Conservation (phyloP, 2,329 filamentous ascomycete species). For the Akanthomyces muscarius region DNA sequence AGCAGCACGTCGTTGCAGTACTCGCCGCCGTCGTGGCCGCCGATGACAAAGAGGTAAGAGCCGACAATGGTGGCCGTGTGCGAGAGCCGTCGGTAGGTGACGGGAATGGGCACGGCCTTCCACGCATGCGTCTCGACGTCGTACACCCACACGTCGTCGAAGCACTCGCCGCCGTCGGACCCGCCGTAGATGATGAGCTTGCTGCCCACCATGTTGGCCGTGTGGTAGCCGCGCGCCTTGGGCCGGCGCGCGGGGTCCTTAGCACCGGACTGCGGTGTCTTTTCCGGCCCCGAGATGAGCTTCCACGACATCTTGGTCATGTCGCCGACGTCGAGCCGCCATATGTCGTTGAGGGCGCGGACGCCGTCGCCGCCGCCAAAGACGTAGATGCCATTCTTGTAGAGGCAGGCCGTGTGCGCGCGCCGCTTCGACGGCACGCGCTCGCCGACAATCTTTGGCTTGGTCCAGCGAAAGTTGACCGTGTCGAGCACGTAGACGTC, state of each 20-base stretch:
- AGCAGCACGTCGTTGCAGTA: conserved; percentile 67
- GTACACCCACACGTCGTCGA: conserved; percentile 70
- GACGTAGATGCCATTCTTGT: conserved; percentile 68
- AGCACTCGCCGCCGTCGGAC: conserved; percentile 67
- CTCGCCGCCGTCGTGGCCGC: conserved; percentile 66
- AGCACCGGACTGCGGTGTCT: conserved; percentile 26
- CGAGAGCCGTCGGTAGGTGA: conserved; percentile 61
- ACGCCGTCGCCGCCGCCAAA: conserved; percentile 69
- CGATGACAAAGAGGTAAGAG: conserved; percentile 66
- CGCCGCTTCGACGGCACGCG: conserved; percentile 56
- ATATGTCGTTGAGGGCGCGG: conserved; percentile 67
- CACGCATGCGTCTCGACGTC: conserved; percentile 60
- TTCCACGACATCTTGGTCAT: conserved; percentile 65
- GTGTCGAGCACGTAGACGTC: conserved; percentile 70
- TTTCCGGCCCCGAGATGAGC: conserved; percentile 51
- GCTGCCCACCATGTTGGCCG: conserved; percentile 67
- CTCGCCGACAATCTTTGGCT: conserved; percentile 57
- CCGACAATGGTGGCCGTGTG: conserved; percentile 68
- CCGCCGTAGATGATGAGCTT: conserved; percentile 70
- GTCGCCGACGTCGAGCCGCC: conserved; percentile 67
- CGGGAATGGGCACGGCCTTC: conserved; percentile 55
- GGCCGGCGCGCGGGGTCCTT: conserved; percentile 43
- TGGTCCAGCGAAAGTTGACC: conserved; percentile 63
- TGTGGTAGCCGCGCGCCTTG: conserved; percentile 66
- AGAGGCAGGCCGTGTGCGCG: conserved; percentile 67